Conservation (phyloP, 192 early-diverging fungal genomes). For the Coemansia sp. region DNA sequence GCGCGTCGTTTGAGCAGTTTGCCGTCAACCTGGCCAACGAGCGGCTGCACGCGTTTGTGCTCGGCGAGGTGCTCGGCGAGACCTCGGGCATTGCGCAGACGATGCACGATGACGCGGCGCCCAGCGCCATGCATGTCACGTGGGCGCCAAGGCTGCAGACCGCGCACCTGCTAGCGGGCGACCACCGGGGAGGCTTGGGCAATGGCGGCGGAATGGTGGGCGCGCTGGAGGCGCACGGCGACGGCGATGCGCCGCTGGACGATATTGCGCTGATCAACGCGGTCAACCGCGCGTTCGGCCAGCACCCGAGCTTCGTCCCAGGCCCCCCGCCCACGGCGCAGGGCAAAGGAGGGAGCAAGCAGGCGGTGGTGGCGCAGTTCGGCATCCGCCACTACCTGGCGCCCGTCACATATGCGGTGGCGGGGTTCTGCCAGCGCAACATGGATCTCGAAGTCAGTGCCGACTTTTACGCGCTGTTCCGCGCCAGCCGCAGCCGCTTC, state of each 20-base stretch:
- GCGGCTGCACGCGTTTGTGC: slow-evolving; percentile 75
- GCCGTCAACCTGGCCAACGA: slow-evolving; percentile 90
- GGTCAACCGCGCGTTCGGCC: slow-evolving; percentile 38
- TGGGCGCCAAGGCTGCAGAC: slow-evolving; percentile 32
- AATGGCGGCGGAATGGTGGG: not conserved
- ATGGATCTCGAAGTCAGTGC: slow-evolving; percentile 69
- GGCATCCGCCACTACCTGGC: slow-evolving; percentile 80
- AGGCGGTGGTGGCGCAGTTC: slow-evolving; percentile 68
- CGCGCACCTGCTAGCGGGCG: slow-evolving; percentile 5
- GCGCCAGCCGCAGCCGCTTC: slow-evolving; percentile 72
- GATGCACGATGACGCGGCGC: slow-evolving; percentile 84
- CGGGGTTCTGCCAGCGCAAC: slow-evolving; percentile 77
- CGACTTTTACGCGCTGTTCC: slow-evolving; percentile 86
- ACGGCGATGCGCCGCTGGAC: slow-evolving; percentile 32
- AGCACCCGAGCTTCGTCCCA: slow-evolving; percentile 25
- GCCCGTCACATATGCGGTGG: slow-evolving; percentile 61
- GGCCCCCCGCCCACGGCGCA: slow-evolving; percentile 42
- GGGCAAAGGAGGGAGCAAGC: slow-evolving; percentile 63
- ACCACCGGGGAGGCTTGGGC: slow-evolving; percentile 19
- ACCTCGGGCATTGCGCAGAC: slow-evolving; percentile 61
- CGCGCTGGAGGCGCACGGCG: slow-evolving; percentile 37
- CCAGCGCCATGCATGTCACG: slow-evolving; percentile 49
- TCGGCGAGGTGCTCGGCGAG: slow-evolving; percentile 72
- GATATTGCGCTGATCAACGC: slow-evolving; percentile 46
- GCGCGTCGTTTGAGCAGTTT: slow-evolving; percentile 60